A percentile compares a stretch with the other conserved stretches of the same genome.
Evolutionary conservation across 2,329 filamentous ascomycete genomes (phyloP).

Genomic region (Fusarium sp.): DNA sequence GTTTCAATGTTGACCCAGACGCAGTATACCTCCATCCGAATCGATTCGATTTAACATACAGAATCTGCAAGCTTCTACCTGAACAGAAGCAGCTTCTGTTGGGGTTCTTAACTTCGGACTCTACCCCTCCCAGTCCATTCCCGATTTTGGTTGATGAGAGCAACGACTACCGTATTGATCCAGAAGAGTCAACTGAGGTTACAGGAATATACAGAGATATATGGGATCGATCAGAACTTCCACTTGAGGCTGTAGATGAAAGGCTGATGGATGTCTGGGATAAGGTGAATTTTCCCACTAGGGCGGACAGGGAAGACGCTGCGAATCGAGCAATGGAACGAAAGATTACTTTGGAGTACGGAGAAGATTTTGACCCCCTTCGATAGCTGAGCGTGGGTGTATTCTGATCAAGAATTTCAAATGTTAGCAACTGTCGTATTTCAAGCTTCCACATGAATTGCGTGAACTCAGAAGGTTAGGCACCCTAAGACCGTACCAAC

Average conservation of each 20-base stretch:
- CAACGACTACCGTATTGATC: slow-evolving; percentile 5
- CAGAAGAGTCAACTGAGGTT: not conserved
- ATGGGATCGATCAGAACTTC: slow-evolving; percentile 2
- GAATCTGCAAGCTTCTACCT: slow-evolving; percentile 1
- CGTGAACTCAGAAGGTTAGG: no score
- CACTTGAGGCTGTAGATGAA: not conserved
- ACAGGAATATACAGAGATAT: not conserved
- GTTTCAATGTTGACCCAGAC: not conserved
- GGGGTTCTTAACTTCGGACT: not conserved
- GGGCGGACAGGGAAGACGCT: not conserved
- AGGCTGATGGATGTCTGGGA: slow-evolving; percentile 3
- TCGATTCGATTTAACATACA: not conserved
- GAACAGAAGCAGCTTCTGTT: slow-evolving; percentile 3
- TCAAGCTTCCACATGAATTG: no score
- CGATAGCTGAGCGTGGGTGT: no score
- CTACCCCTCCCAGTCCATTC: not conserved
- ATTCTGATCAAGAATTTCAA: no score
- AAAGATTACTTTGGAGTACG: not conserved
- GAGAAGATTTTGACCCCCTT: not conserved
- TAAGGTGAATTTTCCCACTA: not conserved
- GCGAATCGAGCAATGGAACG: not conserved
- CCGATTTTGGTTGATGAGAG: not conserved
- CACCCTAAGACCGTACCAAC: no score
- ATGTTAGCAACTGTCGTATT: no score
- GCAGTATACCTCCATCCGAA: slow-evolving; percentile 11